These are phyloP conservation scores for Trichoderma sp. DNA, from an alignment of 2,329 filamentous ascomycete species.

Conservation along the genomic window DNA sequence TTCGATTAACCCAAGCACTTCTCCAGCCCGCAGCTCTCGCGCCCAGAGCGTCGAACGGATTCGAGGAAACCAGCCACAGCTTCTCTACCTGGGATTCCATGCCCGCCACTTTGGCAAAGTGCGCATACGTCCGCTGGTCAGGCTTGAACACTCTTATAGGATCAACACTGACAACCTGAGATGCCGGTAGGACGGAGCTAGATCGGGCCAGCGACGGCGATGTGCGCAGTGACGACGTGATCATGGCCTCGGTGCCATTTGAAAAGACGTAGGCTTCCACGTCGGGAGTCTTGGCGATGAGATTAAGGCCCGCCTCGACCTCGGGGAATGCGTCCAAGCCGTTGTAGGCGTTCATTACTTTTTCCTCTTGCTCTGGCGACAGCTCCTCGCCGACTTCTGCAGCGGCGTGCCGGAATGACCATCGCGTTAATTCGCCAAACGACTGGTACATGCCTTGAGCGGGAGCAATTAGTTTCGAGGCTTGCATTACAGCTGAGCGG, in stretches of 20 bases:
- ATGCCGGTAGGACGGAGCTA: slow-evolving; percentile 46
- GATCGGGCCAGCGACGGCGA: slow-evolving; percentile 60
- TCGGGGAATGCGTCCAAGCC: slow-evolving; percentile 67
- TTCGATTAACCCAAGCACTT: slow-evolving; percentile 69
- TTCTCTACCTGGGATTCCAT: slow-evolving; percentile 50
- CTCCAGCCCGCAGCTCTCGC: slow-evolving; percentile 64
- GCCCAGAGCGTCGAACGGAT: slow-evolving; percentile 74
- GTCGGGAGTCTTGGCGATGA: slow-evolving; percentile 45
- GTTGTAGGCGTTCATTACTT: slow-evolving; percentile 67
- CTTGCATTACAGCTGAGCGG: neutral
- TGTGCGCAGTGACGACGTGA: slow-evolving; percentile 60
- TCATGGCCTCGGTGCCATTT: slow-evolving; percentile 69
- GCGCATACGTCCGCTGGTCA: slow-evolving; percentile 61
- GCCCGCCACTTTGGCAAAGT: slow-evolving; percentile 57
- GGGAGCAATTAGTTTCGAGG: neutral
- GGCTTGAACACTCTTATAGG: slow-evolving; percentile 67
- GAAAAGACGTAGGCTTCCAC: slow-evolving; percentile 68
- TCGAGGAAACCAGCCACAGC: slow-evolving; percentile 72
- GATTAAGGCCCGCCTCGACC: slow-evolving; percentile 56
- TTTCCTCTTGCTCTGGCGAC: slow-evolving; percentile 46
- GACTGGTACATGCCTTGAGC: slow-evolving; percentile 50
- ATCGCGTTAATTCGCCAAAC: slow-evolving; percentile 66
- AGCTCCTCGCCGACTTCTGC: slow-evolving; percentile 58
- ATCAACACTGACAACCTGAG: slow-evolving; percentile 64
- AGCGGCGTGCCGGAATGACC: slow-evolving; percentile 66